phyloP scores from a whole-genome alignment of 352 stramenopile genomes.

The Ophiocytium majus region DNA sequence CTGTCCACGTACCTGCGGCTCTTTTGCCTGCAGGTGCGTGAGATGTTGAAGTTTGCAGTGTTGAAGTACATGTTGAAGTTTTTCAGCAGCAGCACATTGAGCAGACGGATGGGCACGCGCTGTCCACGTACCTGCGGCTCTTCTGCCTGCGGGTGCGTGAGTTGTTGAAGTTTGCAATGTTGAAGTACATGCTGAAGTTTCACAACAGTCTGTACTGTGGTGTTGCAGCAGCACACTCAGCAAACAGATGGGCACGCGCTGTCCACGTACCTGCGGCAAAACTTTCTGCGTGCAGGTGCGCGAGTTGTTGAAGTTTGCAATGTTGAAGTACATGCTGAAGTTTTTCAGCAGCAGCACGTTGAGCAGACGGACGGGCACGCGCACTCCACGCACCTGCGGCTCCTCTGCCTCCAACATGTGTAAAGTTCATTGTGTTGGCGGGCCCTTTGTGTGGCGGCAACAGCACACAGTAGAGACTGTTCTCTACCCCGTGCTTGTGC shows the following conservation, averaged over 20 bases:
- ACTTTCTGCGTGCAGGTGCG: conserved; percentile 66
- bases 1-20: conserved; percentile 70
- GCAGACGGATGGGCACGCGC: conserved; percentile 66
- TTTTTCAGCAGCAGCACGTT: no score
- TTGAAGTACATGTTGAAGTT: no score
- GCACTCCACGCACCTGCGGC: conserved; percentile 65
- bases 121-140: conserved; percentile 70
- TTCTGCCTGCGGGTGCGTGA: conserved; percentile 65
- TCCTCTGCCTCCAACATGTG: conserved; percentile 70
- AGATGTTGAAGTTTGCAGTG: neutral
- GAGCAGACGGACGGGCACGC: conserved; percentile 71
- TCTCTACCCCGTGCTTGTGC: no score
- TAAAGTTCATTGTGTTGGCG: no score
- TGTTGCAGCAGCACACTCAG: conserved; percentile 78
- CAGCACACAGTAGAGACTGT: no score
- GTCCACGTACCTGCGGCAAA: conserved; percentile 71
- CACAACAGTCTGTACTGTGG: no score
- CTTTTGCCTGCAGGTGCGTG: conserved; percentile 65
- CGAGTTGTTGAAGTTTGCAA: no score
- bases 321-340: no score
- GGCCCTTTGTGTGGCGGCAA: no score
- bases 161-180: no score
- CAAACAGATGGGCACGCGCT: conserved; percentile 67
- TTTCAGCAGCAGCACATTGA: conserved; percentile 81
- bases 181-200: no score